phyloP scores from a whole-genome alignment of 108 stramenopile genomes.

The Craspedostauros australis region DNA sequence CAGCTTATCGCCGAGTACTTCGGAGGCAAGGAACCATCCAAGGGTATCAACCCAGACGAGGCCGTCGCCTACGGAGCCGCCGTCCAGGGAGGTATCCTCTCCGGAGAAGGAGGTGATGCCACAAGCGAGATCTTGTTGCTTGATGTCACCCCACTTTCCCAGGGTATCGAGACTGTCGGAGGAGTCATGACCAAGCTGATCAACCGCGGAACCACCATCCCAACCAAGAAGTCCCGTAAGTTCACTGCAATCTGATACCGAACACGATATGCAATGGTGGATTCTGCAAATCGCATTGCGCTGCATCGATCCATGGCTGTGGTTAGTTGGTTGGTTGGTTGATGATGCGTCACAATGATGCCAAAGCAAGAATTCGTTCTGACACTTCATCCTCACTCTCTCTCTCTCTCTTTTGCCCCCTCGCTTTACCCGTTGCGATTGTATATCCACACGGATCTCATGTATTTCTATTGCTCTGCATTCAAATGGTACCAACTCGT shows the following conservation, averaged over 20 bases:
- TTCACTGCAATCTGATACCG: too few relatives aligned
- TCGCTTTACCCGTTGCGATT: too few relatives aligned
- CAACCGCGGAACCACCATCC: constrained; percentile 90
- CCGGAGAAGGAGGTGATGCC: constrained; percentile 76
- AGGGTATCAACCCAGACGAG: constrained; percentile 97
- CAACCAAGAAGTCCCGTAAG: constrained; percentile 86
- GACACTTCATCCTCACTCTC: too few relatives aligned
- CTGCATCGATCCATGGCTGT: too few relatives aligned
- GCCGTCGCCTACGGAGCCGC: constrained; percentile 97
- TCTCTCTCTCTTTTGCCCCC: too few relatives aligned
- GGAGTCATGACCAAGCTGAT: constrained; percentile 94
- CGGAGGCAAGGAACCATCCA: constrained; percentile 93
- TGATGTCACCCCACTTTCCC: constrained; percentile 82
- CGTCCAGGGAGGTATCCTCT: constrained; percentile 93
- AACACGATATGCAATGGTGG: too few relatives aligned
- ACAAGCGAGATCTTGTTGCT: constrained; percentile 61
- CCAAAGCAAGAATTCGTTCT: too few relatives aligned
- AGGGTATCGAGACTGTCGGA: constrained; percentile 91
- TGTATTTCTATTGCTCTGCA: background rate
- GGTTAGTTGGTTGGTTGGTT: too few relatives aligned
- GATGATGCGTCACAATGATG: too few relatives aligned
- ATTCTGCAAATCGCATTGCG: too few relatives aligned
- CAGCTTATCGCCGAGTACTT: constrained; percentile 88
- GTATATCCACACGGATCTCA: too few relatives aligned
- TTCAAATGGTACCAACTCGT: background rate